These are phyloP conservation scores for Cryptococcus maquisensis DNA, from an alignment of 1,284 basidiomycete genomes.

Conservation along the genomic window DNA sequence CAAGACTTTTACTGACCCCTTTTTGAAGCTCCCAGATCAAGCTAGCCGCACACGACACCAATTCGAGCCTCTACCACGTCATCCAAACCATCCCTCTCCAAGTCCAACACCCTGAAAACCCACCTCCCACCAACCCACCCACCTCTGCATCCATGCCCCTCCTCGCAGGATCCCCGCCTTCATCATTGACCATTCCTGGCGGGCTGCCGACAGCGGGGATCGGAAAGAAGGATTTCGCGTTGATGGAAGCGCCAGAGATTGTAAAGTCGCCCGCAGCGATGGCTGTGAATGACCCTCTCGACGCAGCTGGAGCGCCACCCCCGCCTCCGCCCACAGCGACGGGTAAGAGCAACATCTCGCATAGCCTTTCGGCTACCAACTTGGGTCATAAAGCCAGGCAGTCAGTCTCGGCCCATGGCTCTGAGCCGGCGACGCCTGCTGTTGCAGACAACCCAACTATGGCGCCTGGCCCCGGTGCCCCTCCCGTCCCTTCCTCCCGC, in stretches of 20 bases:
- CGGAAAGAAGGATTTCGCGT: conserved; percentile 27
- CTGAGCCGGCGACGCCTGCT: conserved; percentile 44
- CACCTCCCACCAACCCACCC: conserved; percentile 4
- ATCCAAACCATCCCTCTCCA: conserved; percentile 75
- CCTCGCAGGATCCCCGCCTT: conserved; percentile 27
- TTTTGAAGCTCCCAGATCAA: conserved; percentile 67
- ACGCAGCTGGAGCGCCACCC: conserved; percentile 7
- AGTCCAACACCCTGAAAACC: conserved; percentile 49
- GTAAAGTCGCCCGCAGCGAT: conserved; percentile 5
- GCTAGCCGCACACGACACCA: conserved; percentile 77
- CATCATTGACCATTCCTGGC: conserved; percentile 6
- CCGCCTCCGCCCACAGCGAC: background rate
- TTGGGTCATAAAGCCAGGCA: conserved; percentile 15
- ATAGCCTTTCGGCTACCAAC: conserved; percentile 10
- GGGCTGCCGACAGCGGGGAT: conserved; percentile 11
- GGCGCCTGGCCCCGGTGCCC: too few species aligned
- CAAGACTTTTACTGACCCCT: background rate
- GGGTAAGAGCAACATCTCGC: conserved; percentile 1
- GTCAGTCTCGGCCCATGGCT: conserved; percentile 29
- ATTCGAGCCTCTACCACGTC: conserved; percentile 75
- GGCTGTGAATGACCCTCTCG: conserved; percentile 31
- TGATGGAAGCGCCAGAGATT: conserved; percentile 11
- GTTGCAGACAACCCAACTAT: background rate
- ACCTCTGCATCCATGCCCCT: conserved; percentile 20
- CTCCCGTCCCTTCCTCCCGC: background rate